These are phyloP conservation scores for Exophiala sideris DNA, from an alignment of 2,329 filamentous ascomycete species.

Conservation along the genomic window DNA sequence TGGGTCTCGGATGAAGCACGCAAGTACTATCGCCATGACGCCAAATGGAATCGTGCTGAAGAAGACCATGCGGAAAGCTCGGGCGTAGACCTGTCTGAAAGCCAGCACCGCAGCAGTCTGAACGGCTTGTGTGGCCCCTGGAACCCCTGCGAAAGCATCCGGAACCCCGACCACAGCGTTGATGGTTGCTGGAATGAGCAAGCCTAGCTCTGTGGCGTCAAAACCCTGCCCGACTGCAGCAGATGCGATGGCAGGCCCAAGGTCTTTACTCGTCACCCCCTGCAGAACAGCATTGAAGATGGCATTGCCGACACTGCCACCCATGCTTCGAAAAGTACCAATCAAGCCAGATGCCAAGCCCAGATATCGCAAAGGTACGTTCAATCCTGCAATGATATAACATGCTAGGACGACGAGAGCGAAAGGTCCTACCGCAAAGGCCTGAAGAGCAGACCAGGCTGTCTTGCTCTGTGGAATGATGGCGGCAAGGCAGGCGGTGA, in stretches of 20 bases:
- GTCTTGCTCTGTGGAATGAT: slow-evolving; percentile 11
- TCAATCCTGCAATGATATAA: slow-evolving; percentile 6
- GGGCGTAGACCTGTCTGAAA: slow-evolving; percentile 39
- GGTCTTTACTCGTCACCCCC: not conserved
- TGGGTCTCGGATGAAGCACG: slow-evolving; percentile 1
- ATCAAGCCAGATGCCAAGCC: slow-evolving; percentile 9
- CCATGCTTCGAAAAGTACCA: slow-evolving; percentile 8
- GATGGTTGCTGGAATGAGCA: slow-evolving; percentile 36
- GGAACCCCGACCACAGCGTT: slow-evolving; percentile 29
- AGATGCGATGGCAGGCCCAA: slow-evolving; percentile 11
- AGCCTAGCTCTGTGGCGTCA: slow-evolving; percentile 31
- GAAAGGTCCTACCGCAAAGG: slow-evolving; percentile 11
- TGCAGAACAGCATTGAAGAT: slow-evolving; percentile 29
- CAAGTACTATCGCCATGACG: slow-evolving; percentile 9
- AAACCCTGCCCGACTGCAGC: slow-evolving; percentile 39
- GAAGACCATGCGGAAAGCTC: slow-evolving; percentile 45
- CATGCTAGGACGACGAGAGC: not conserved
- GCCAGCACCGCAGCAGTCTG: slow-evolving; percentile 34
- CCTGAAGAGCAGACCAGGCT: slow-evolving; percentile 22
- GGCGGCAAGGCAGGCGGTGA: slow-evolving; percentile 20
- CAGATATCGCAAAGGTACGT: slow-evolving; percentile 3
- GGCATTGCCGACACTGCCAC: slow-evolving; percentile 26
- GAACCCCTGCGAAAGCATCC: slow-evolving; percentile 29
- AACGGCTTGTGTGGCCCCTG: slow-evolving; percentile 35
- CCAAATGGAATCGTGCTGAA: slow-evolving; percentile 22